Evolutionary conservation across 1,284 basidiomycete genomes (phyloP).

Genomic region (Trichosporon sp.): DNA sequence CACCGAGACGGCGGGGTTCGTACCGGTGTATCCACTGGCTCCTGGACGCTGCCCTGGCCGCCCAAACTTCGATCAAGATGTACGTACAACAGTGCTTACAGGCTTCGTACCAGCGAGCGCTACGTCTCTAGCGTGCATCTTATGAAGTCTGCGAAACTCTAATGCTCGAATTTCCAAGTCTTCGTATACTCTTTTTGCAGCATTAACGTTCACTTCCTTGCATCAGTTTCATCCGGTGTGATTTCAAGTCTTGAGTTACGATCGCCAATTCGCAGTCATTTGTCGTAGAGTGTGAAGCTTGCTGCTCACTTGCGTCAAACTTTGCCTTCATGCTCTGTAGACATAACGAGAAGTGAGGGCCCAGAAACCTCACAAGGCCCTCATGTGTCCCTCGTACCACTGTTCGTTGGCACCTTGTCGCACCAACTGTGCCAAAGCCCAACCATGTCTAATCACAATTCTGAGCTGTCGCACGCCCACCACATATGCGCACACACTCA

Average conservation of each 20-base stretch:
- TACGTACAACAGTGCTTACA: neutral
- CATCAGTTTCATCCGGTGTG: neutral
- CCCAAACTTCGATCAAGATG: neutral
- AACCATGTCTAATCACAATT: neutral
- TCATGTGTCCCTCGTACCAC: neutral
- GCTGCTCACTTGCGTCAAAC: too few relatives aligned
- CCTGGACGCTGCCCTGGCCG: neutral
- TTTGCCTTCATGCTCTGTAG: neutral
- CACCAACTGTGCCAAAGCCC: neutral
- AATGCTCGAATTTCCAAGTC: neutral
- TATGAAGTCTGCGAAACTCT: neutral
- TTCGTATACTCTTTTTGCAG: neutral
- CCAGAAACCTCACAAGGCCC: neutral
- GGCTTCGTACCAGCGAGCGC: too few relatives aligned
- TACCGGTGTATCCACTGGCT: too few relatives aligned
- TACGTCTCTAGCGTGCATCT: neutral
- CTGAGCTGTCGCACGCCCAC: neutral
- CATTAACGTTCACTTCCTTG: neutral
- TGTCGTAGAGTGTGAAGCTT: neutral
- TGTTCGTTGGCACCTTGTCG: neutral
- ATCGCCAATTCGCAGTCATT: neutral
- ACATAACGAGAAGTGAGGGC: neutral
- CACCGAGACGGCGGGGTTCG: neutral
- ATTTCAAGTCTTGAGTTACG: neutral
- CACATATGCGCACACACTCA: neutral